Base-by-base conservation (phyloP, 2,329 filamentous ascomycete species). In the Colletotrichum musae region DNA sequence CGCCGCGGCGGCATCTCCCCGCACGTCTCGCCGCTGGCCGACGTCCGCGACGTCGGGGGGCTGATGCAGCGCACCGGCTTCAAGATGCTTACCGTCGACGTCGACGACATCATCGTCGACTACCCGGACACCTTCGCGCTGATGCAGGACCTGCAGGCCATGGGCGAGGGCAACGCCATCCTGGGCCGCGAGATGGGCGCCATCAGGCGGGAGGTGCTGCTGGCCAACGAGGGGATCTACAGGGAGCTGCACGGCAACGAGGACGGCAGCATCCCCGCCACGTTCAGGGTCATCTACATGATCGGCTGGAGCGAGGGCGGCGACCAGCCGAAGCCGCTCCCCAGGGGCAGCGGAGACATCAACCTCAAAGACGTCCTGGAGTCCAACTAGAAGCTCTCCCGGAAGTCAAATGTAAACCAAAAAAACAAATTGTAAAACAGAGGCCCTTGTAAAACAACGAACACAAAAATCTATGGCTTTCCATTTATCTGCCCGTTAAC, bases 221-320 rank as follows among this genome's bases (percentile, higher is more conserved):
- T 98, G 50, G 96, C 96, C 7, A 92, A 90, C 28, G 93, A 98
- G 73, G 93, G 90, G 48, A 97, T 99, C 66, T 99, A 99, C 79
- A 88, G 90, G 56, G 91, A 92, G 77, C 82, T 99, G 65, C 94
- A 99, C 80, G 95, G 93, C 18, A 94, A 97, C 75, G 87, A 91
- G 51, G 92, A 93, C 75, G 92, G 88, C 21, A 89, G 84, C 1
- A 86, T 96, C 71, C 96, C 96, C 1, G 96, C 96, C 1, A 99
- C 96, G 0, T 99, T 98, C 78, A 88, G 96, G 74, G 87, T 97
- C 74, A 98, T 99, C 71, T 97, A 96, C 80, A 98, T 98, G 95
- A 99, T 99, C 80, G 96, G 96, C 0, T 99, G 96, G 96, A 97
- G 95, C 78, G 93, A 95, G 73, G 92, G 93, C 2, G 87, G 88